These are phyloP conservation scores for Trametes cinnabarina DNA, from an alignment of 768 basidiomycete species.

Conservation along the genomic window DNA sequence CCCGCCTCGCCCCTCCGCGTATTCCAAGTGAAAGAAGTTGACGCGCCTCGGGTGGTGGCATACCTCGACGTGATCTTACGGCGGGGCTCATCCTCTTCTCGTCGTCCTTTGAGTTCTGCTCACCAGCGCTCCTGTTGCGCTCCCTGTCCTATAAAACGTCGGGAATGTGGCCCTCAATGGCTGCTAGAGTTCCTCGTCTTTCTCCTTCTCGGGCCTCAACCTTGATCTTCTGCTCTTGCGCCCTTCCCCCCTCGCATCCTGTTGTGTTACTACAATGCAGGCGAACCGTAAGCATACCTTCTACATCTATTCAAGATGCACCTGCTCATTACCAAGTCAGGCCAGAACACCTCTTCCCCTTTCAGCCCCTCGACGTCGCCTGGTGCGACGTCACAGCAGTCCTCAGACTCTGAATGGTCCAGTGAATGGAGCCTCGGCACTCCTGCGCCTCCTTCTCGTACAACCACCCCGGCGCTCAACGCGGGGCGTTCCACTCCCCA, in stretches of 20 bases:
- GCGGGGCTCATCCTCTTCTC: not conserved
- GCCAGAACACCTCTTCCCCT: slow-evolving; percentile 9
- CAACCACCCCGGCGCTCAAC: slow-evolving; percentile 7
- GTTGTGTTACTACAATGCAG: slow-evolving; percentile 9
- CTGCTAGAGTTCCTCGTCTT: not conserved
- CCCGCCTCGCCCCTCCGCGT: not conserved
- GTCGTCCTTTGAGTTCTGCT: slow-evolving; percentile 14
- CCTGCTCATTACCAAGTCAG: not conserved
- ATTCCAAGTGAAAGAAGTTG: not conserved
- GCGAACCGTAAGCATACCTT: slow-evolving; percentile 1
- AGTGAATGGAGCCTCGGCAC: not conserved
- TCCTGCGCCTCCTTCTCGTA: slow-evolving; percentile 9
- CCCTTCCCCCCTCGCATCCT: not conserved
- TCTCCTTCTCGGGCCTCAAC: not conserved
- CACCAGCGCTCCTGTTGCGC: not conserved
- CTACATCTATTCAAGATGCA: not conserved
- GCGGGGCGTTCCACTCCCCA: slow-evolving; percentile 2
- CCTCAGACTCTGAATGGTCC: slow-evolving; percentile 8
- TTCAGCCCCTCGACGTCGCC: slow-evolving; percentile 11
- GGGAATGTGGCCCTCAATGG: not conserved
- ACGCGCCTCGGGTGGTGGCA: not conserved
- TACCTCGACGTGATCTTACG: slow-evolving; percentile 8
- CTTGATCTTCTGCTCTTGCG: not conserved
- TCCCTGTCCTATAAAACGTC: slow-evolving; percentile 5
- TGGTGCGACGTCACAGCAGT: slow-evolving; percentile 8